Conservation (phyloP, 768 basidiomycete genomes). For the Leccinellum rugosiceps region DNA sequence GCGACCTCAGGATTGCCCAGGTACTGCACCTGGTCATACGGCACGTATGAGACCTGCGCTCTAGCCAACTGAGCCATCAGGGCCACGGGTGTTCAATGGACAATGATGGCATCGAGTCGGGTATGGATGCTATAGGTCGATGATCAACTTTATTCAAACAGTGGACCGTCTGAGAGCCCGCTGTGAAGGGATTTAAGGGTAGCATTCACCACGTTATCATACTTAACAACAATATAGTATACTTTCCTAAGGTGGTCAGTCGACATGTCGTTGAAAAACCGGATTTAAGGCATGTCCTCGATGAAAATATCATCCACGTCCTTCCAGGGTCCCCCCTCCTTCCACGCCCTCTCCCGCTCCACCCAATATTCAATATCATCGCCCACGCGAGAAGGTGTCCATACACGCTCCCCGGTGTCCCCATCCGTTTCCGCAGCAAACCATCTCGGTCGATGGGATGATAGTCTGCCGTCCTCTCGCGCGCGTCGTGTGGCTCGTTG, state of each 20-base stretch:
- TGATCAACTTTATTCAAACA: no score
- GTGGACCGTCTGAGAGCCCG: no score
- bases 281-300: slow-evolving; percentile 39
- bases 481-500: slow-evolving; percentile 68
- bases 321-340: slow-evolving; percentile 46
- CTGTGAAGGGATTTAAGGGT: neutral
- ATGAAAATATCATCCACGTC: slow-evolving; percentile 82
- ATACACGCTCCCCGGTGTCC: slow-evolving; percentile 88
- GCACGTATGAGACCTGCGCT: slow-evolving; percentile 52
- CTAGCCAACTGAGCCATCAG: slow-evolving; percentile 53
- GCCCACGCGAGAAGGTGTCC: slow-evolving; percentile 60
- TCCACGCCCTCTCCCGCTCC: slow-evolving; percentile 67
- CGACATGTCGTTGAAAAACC: neutral
- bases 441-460: slow-evolving; percentile 84
- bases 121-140: no score
- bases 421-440: slow-evolving; percentile 78
- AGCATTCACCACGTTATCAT: neutral
- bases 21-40: slow-evolving; percentile 28
- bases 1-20: slow-evolving; percentile 54
- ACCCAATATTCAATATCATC: slow-evolving; percentile 78
- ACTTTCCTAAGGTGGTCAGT: neutral
- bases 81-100: slow-evolving; percentile 21
- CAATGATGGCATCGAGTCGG: no score
- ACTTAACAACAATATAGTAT: neutral
- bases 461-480: slow-evolving; percentile 69